A percentile compares a stretch with the other conserved stretches of the same genome.
Conservation (phyloP, 352 stramenopile species). For the Phytophthora meadii region DNA sequence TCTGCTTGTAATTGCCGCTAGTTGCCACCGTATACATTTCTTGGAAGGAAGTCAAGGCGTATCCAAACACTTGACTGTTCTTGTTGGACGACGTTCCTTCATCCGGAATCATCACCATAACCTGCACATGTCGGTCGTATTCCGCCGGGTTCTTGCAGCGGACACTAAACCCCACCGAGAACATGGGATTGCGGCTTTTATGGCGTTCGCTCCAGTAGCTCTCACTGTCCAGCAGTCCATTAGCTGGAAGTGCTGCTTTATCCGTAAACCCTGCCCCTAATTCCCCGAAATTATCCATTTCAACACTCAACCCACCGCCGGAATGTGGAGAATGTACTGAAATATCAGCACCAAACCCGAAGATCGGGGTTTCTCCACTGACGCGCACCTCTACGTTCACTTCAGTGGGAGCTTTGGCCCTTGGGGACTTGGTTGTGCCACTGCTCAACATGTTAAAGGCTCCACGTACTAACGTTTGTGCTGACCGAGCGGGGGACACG, state of each 20-base stretch:
- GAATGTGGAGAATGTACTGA: neutral
- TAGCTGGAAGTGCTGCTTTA: conserved; percentile 17
- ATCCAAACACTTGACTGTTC: conserved; percentile 74
- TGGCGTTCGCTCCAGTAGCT: conserved; percentile 78
- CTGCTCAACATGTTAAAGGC: conserved; percentile 75
- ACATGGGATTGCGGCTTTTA: conserved; percentile 67
- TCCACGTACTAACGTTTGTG: conserved; percentile 79
- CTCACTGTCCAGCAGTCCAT: conserved; percentile 53
- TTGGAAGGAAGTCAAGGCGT: conserved; percentile 80
- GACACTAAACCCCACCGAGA: conserved; percentile 74
- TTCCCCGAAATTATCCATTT: conserved; percentile 26
- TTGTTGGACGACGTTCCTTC: conserved; percentile 68
- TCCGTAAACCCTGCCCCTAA: conserved; percentile 11
- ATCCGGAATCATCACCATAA: conserved; percentile 83
- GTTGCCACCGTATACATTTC: conserved; percentile 75
- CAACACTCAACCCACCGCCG: conserved; percentile 6
- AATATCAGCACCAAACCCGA: conserved; percentile 24
- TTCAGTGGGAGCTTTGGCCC: conserved; percentile 59
- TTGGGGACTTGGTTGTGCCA: conserved; percentile 49
- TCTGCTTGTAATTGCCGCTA: conserved; percentile 64
- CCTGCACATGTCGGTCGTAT: conserved; percentile 74
- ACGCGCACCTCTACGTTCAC: conserved; percentile 78
- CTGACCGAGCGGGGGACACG: conserved; percentile 56
- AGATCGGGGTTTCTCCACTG: conserved; percentile 54
- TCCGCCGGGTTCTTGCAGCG: conserved; percentile 50